Evolutionary conservation across 1,139 yeast genomes (phyloP).

Genomic region (Magnusiomyces tetraspermus): DNA sequence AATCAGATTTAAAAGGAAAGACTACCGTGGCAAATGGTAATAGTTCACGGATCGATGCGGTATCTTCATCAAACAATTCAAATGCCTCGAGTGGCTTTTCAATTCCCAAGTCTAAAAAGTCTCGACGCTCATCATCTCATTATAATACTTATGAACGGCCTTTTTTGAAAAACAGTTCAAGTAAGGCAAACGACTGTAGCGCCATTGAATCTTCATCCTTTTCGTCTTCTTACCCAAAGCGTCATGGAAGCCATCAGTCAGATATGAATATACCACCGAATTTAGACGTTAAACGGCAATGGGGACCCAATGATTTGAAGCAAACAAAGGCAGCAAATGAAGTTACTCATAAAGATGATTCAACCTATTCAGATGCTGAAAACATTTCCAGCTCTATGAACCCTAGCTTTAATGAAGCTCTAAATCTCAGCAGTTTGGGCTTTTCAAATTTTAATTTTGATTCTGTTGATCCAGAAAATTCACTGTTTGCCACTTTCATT

Average conservation of each 20-base stretch:
- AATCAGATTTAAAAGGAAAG: too few relatives aligned
- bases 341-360: neutral
- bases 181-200: neutral
- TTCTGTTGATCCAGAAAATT: neutral
- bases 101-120: neutral
- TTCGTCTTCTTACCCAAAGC: neutral
- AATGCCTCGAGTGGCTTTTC: neutral
- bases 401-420: neutral
- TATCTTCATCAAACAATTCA: neutral
- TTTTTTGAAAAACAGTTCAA: neutral
- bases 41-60: neutral
- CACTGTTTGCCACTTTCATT: slow-evolving; percentile 1
- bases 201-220: neutral
- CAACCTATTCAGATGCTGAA: too few relatives aligned
- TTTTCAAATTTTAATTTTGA: neutral
- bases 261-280: neutral
- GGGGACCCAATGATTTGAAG: neutral
- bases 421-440: neutral
- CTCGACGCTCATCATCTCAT: neutral
- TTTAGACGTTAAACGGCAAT: neutral
- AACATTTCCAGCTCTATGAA: too few relatives aligned
- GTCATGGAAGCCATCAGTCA: neutral
- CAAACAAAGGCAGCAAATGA: neutral
- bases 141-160: neutral
- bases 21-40: too few relatives aligned